Evolutionary conservation across 2,329 filamentous ascomycete genomes (phyloP), one percentile per base, ranked within the genome.

Genomic region (Xylaria sp.): DNA sequence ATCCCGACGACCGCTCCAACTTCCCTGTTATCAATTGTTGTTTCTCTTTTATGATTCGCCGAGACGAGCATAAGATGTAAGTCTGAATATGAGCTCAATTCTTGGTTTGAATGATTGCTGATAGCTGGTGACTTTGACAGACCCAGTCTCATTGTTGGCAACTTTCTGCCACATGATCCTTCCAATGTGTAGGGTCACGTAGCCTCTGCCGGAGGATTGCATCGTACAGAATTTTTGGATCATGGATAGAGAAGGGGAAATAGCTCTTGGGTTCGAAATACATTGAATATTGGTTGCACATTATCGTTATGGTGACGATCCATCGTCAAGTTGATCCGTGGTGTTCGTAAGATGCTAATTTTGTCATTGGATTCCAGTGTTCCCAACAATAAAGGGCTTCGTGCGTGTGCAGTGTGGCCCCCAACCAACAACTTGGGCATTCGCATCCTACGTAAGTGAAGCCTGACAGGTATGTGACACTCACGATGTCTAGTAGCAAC

Each of bases 51-150:
- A 96, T 93, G 59, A 96, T 99, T 67, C 86, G 92, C 69, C 86
- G 93, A 70, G 94, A 99, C 76, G 90, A 91, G 63, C 91, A 97
- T 75, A 96, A 97, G 72, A 91, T 99, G 94, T 97, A 78, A 82
- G 92, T 74, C 48, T 9, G 23, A 4, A 49, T 8, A 16, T 34
- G 52, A 35, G 4, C 18, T 30, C 23, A 30, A 11, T 44, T 2
- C 16, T 13, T 9, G 7, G n/a, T 11, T 42, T 54, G 55, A 39
- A 57, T 46, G 1, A 52, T 52, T 30, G 46, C 64, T 65, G 52
- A 65, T 76, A 81, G 64, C 79, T 53, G 55, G 44, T 42, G 42
- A 23, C 34, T 23, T 19, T 67, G 58, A 23, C 67, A 96, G 94
- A 71, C 94, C 94, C 55, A 92, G 91, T 55, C 79, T 99, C 65